Base-by-base conservation (phyloP, 768 basidiomycete genomes). In the Coprinellus micaceus region DNA sequence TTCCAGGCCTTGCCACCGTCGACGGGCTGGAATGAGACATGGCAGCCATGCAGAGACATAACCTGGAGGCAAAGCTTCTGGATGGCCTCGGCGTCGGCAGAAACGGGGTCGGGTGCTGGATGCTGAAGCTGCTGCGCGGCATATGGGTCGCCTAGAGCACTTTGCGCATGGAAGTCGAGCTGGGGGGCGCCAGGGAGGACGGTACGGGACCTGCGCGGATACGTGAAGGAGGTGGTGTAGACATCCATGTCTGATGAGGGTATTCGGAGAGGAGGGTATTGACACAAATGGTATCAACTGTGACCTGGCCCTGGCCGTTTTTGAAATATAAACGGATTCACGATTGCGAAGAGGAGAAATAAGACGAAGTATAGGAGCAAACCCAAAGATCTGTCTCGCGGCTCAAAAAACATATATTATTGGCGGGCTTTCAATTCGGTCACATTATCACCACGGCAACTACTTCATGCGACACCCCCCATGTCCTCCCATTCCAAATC, bases 151-250 rank as follows among this genome's bases (percentile, higher is more conserved):
- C 70, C 75, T 61, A 71, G 71, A 66, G 70, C 50, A 43, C 67
- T 64, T 82, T 75, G 67, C 74, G 76, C 75, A 17, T 51, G 49
- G 64, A 82, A 82, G 71, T 89, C 86, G 75, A 86, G 76, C 58
- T 86, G 81, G 53, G 82, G 80, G 63, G 82, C 72, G 53, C 81
- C 74, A 57, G 85, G 82, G 73, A 81, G 83, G 76, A 79, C 74
- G 73, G 82, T 82, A 67, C 85, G 85, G 68, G 86, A 81, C 70
- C 88, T 80, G 77, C 90, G 88, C 67, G 93, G 92, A 76, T 90
- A 89, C 64, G 88, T 88, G 81, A 97, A 95, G 67, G 93, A 91
- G 63, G 91, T 91, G 54, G 93, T 91, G 82, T 95, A 96, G 69
- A 95, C 84, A 71, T 97, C 94, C 94, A 97, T 95, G 68, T 64